Base-by-base conservation (phyloP, 2,329 filamentous ascomycete species). In the Rhytidhysteron rufulum region DNA sequence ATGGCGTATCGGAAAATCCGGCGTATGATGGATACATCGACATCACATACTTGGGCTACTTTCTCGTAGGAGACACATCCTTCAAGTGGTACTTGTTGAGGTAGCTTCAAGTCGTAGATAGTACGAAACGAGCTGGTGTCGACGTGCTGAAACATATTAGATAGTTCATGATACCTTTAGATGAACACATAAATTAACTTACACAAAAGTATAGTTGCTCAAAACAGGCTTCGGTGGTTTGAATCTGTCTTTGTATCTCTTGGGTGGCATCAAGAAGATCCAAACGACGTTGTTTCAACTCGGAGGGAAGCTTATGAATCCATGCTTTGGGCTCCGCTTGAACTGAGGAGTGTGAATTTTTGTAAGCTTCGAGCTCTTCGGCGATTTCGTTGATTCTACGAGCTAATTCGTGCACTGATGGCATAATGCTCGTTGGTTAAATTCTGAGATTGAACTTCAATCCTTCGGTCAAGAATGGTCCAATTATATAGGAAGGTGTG, bases 1-100 rank as follows among this genome's bases (percentile, higher is more conserved):
- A 55, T 52, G 15, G 49, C 51, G 27, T 50, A 40, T 9, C 51
- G 52, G 8, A 56, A 27, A 11, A 58, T 29, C 11, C 48, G 45
- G 3, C 32, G 32, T 1, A 51, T 5, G 32, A 27, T 27, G 13
- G 8, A 13, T 27, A 8, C 24, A 27, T 27, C 24, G 24, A 27
- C 13, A n/a, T 13, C 24, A 27, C 24, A 8, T 8, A 13, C 7
- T 27, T 13, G 24, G 7, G 24, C 24, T 7, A 8, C 13, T 27
- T 7, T 27, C 8, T 13, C 24, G 24, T 27, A 27, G 7, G 24
- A 13, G 13, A 27, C 8, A 13, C 8, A 27, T 27, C 24, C 24
- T 27, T 27, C 24, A 13, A 27, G 24, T 27, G 24, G 24, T 27
- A 27, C 24, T 7, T 27, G 13, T 7, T 27, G 24, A 27, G 24